These are phyloP conservation scores for Fusarium sp. DNA, from an alignment of 2,329 filamentous ascomycete genomes.

Conservation along the genomic window DNA sequence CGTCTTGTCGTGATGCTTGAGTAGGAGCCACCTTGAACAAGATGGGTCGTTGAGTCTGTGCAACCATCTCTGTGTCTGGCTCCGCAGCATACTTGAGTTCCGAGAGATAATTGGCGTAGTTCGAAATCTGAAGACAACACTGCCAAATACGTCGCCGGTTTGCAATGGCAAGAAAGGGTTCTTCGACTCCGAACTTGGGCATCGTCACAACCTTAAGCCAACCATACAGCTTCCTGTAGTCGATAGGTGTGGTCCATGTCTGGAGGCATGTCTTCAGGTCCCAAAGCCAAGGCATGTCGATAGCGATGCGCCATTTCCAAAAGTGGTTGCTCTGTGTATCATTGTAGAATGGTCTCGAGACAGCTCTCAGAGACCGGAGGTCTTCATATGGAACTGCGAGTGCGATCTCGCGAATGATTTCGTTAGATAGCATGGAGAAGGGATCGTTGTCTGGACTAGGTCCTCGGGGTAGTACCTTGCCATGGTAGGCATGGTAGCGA, in stretches of 20 bases:
- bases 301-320: background rate
- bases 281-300: conserved; percentile 14
- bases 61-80: background rate
- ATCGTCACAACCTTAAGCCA: conserved; percentile 2
- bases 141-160: conserved; percentile 21
- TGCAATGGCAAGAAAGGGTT: conserved; percentile 5
- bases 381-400: background rate
- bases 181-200: background rate
- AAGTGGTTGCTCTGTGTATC: background rate
- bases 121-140: background rate
- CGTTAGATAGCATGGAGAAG: background rate
- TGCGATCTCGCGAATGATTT: background rate
- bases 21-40: background rate
- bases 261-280: background rate
- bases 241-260: background rate
- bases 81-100: too few species aligned
- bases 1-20: background rate
- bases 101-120: background rate
- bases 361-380: background rate
- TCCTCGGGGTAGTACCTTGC: too few species aligned
- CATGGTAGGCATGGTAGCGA: too few species aligned
- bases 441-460: background rate
- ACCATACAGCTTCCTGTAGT: background rate
- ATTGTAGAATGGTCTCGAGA: background rate
- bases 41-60: background rate